Conservation (phyloP, 805 yeast genomes). For the Wickerhamiella alocasiicola region DNA sequence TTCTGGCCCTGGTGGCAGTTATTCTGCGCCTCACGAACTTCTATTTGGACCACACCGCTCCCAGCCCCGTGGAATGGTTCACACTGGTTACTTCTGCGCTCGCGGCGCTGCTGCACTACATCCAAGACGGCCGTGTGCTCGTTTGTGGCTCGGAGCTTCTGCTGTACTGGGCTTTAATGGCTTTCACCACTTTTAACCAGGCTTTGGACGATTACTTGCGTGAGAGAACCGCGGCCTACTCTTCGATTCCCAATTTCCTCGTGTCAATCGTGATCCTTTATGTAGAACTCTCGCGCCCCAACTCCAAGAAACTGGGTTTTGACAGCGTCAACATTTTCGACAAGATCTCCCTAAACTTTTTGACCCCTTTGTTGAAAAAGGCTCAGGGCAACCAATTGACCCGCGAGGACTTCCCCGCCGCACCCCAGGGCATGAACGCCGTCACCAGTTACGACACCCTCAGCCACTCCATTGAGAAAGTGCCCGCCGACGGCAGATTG, state of each 20-base stretch:
- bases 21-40: constrained; percentile 12
- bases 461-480: constrained; percentile 7
- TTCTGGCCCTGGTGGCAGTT: constrained; percentile 15
- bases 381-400: constrained; percentile 13
- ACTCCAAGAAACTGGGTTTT: constrained; percentile 9
- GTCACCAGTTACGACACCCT: constrained; percentile 14
- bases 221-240: not conserved
- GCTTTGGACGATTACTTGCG: constrained; percentile 16
- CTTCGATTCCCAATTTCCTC: constrained; percentile 3
- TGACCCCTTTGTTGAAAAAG: constrained; percentile 13
- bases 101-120: constrained; percentile 13
- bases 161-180: constrained; percentile 18
- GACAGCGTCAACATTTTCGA: constrained; percentile 18
- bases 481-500: constrained; percentile 5
- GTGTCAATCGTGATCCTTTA: constrained; percentile 9
- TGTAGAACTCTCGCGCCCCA: constrained; percentile 12
- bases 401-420: constrained; percentile 19
- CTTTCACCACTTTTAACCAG: constrained; percentile 12
- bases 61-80: constrained; percentile 13
- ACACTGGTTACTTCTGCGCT: constrained; percentile 10
- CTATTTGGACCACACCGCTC: constrained; percentile 2
- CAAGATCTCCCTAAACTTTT: constrained; percentile 17
- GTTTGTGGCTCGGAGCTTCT: constrained; percentile 19
- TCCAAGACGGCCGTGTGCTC: constrained; percentile 22
- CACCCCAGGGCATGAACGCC: constrained; percentile 18